Conservation (phyloP, 345 rosid species). For the Hypericum perforatum region DNA sequence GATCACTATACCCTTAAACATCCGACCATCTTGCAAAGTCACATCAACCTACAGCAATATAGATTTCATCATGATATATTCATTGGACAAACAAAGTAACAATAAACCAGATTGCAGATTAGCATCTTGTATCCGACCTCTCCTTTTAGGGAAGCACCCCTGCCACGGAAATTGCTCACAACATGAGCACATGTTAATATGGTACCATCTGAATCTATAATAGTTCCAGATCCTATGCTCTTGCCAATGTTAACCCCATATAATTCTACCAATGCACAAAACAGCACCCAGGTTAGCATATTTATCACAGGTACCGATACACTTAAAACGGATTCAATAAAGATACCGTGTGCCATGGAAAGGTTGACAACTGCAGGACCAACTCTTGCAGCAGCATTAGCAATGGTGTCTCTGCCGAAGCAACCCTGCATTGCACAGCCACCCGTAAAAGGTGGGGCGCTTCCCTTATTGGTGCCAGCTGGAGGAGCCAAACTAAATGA, state of each 20-base stretch:
- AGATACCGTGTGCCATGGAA: slow-evolving; percentile 59
- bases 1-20: slow-evolving; percentile 67
- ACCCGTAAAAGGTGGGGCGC: slow-evolving; percentile 27
- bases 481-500: slow-evolving; percentile 37
- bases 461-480: slow-evolving; percentile 17
- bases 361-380: slow-evolving; percentile 85
- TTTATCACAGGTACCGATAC: neutral
- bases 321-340: neutral
- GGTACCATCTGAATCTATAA: slow-evolving; percentile 72
- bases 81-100: too few relatives aligned
- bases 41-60: slow-evolving; percentile 60
- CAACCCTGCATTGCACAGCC: slow-evolving; percentile 33
- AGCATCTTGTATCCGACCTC: slow-evolving; percentile 31
- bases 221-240: slow-evolving; percentile 79
- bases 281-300: neutral
- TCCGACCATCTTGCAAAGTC: slow-evolving; percentile 91
- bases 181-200: slow-evolving; percentile 91
- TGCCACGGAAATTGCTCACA: slow-evolving; percentile 53
- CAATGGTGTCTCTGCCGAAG: slow-evolving; percentile 65
- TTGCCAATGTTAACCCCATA: slow-evolving; percentile 43
- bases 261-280: slow-evolving; percentile 26
- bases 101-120: too few relatives aligned
- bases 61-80: neutral
- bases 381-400: slow-evolving; percentile 77
- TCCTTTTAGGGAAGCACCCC: slow-evolving; percentile 40